phyloP scores from a whole-genome alignment of 2,329 filamentous ascomycete genomes.

The Endoconidiophora laricicola region DNA sequence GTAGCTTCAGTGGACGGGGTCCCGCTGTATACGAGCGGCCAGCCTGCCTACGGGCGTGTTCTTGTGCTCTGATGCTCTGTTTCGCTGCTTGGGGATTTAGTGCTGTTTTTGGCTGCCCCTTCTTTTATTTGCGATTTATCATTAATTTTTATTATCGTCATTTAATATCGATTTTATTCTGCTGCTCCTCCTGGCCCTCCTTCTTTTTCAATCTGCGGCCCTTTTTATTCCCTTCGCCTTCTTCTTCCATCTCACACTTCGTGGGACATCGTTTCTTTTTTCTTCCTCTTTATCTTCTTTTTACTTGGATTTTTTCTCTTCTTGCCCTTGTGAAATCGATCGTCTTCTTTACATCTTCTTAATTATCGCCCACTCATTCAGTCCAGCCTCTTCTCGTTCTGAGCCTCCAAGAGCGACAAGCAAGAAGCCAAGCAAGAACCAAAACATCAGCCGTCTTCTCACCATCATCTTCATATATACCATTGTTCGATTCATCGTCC shows the following conservation, averaged over 20 bases:
- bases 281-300: neutral
- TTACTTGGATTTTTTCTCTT: neutral
- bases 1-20: no score
- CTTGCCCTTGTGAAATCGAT: neutral
- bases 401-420: neutral
- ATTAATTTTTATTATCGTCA: no score
- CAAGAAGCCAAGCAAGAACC: neutral
- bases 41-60: no score
- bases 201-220: neutral
- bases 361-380: neutral
- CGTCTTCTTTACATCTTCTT: conserved; percentile 1
- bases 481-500: no score
- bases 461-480: neutral
- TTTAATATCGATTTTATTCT: no score
- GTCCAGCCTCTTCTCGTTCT: neutral
- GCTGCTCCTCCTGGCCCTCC: no score
- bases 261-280: conserved; percentile 3
- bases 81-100: no score
- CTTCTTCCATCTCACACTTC: conserved; percentile 1
- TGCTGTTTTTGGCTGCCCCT: no score
- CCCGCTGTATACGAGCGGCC: no score
- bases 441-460: conserved; percentile 1
- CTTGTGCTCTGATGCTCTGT: no score
- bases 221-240: conserved; percentile 2
- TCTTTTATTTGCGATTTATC: no score